phyloP scores from a whole-genome alignment of 306 rosid species.

The Cicer judaicum region DNA sequence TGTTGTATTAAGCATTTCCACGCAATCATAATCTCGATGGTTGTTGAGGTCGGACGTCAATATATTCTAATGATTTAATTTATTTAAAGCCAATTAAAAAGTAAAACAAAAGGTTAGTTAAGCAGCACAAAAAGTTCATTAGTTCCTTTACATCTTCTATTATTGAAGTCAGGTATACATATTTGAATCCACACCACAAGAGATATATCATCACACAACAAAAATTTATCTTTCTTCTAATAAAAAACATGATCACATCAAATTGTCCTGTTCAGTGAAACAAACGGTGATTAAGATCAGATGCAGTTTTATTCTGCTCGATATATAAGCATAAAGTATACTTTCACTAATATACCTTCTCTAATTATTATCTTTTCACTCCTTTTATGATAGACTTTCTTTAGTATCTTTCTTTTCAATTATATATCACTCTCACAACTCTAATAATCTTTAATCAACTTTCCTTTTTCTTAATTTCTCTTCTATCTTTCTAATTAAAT shows the following conservation, averaged over 20 bases:
- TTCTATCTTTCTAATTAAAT: not conserved
- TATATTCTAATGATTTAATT: not conserved
- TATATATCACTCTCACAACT: not conserved
- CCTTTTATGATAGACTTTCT: not conserved
- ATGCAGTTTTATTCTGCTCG: constrained; percentile 39
- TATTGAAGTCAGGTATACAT: constrained; percentile 35
- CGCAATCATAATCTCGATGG: too few species aligned
- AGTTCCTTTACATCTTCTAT: constrained; percentile 27
- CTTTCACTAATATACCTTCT: not conserved
- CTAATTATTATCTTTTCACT: not conserved
- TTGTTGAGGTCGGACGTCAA: not conserved
- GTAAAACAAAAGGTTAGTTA: not conserved
- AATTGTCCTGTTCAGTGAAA: constrained; percentile 38
- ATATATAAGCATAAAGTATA: constrained; percentile 45
- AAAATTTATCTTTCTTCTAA: constrained; percentile 21
- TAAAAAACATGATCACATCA: constrained; percentile 17
- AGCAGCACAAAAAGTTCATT: constrained; percentile 30
- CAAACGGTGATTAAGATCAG: constrained; percentile 46
- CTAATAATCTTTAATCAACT: not conserved
- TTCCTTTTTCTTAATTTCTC: not conserved
- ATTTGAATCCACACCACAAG: constrained; percentile 7
- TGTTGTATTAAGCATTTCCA: too few species aligned
- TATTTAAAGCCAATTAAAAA: constrained; percentile 12
- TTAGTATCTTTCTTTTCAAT: not conserved
- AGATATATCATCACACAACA: too few species aligned